Conservation (phyloP, 2,329 filamentous ascomycete species). For the Arthrobotrys megalospora region DNA sequence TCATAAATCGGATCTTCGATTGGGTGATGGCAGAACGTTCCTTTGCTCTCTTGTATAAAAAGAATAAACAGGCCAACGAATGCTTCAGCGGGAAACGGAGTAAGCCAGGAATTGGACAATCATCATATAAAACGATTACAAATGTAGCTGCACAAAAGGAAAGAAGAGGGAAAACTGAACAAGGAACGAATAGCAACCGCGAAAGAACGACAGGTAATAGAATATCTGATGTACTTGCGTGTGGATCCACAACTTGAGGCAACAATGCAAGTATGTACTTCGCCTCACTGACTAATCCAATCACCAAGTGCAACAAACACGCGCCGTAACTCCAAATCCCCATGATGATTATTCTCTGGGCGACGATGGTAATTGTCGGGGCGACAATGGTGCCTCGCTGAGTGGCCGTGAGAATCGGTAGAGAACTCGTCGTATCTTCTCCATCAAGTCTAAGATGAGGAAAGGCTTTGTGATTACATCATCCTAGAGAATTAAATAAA, state of each 20-base stretch:
- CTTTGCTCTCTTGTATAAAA: not conserved
- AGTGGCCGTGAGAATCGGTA: not conserved
- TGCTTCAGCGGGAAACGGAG: not conserved
- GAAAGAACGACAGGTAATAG: not conserved
- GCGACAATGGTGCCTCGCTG: not conserved
- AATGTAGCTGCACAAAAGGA: not conserved
- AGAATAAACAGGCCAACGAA: not conserved
- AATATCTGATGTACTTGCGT: not conserved
- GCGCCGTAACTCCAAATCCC: not conserved
- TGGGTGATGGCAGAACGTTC: not conserved
- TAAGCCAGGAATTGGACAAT: not conserved
- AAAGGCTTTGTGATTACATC: conserved; percentile 86
- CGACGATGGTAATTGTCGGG: conserved; percentile 3
- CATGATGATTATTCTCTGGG: not conserved
- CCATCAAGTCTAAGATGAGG: conserved; percentile 70
- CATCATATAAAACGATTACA: not conserved
- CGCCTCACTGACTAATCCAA: conserved; percentile 40
- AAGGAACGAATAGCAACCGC: not conserved
- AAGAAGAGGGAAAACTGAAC: not conserved
- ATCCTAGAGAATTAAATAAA: conserved; percentile 67
- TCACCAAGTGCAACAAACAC: not conserved
- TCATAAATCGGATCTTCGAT: not conserved
- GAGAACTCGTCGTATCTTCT: conserved; percentile 52
- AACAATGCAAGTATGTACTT: conserved; percentile 23
- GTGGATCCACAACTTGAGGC: not conserved